A percentile compares a stretch with the other conserved stretches of the same genome.
phyloP scores from a whole-genome alignment of 305 asterid species.

The Lippia alba region DNA sequence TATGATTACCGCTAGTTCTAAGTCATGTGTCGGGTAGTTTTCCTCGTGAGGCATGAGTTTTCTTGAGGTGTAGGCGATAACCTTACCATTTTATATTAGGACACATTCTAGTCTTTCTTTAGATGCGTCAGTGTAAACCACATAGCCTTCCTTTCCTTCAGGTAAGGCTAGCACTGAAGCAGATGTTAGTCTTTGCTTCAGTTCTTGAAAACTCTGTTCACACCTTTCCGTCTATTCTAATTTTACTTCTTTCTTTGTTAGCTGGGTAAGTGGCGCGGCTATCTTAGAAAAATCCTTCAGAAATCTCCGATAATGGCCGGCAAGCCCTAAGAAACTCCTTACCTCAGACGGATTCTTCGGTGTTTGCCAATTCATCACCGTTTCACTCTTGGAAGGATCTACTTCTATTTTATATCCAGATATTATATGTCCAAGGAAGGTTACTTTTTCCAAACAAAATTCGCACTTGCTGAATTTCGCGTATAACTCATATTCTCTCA shows the following conservation, averaged over 20 bases:
- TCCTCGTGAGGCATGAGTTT: neutral
- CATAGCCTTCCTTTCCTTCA: neutral
- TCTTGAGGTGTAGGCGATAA: neutral
- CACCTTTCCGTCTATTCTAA: neutral
- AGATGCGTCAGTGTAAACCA: neutral
- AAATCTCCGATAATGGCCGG: neutral
- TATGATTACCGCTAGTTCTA: neutral
- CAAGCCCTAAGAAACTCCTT: neutral
- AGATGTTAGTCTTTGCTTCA: neutral
- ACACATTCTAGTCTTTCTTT: neutral
- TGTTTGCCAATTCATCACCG: neutral
- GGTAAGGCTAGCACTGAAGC: neutral
- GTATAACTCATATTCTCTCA: no score
- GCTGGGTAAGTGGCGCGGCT: neutral
- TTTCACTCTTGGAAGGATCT: neutral
- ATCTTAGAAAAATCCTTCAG: neutral
- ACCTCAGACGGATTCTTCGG: neutral
- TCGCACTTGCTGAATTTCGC: no score
- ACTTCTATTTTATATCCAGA: neutral
- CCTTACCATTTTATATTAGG: neutral
- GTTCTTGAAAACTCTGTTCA: neutral
- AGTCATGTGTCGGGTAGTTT: neutral
- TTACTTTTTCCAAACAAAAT: neutral
- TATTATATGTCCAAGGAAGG: neutral
- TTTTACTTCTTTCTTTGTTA: neutral